Evolutionary conservation across 176 grass and related monocot genomes (phyloP).

Genomic region (Avena insularis): DNA sequence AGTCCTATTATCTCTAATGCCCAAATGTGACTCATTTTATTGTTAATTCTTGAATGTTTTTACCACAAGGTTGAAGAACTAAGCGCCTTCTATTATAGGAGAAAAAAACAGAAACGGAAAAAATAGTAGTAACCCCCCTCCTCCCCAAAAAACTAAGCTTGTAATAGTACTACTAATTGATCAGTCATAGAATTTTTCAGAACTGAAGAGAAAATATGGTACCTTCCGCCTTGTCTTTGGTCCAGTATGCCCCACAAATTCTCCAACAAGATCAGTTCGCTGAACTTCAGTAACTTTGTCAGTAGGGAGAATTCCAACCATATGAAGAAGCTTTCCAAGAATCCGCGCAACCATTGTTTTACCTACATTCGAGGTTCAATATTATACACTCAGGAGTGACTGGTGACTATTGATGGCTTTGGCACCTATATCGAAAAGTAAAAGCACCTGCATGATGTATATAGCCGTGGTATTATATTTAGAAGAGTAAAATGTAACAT

Average conservation of each 20-base stretch:
- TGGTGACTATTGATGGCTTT: neutral
- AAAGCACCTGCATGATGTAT: conserved; percentile 22
- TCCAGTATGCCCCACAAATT: conserved; percentile 98
- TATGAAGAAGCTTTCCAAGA: conserved; percentile 90
- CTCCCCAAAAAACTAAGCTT: neutral
- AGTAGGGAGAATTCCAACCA: conserved; percentile 86
- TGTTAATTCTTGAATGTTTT: conserved; percentile 13
- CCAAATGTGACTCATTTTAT: neutral
- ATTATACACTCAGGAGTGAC: conserved; percentile 16
- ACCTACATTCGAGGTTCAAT: conserved; percentile 65
- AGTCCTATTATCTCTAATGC: neutral
- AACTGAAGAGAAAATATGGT: conserved; percentile 33
- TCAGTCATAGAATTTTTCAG: too few species aligned
- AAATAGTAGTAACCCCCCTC: neutral
- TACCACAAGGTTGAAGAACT: neutral
- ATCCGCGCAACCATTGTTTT: conserved; percentile 99
- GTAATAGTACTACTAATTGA: neutral
- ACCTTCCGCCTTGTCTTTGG: conserved; percentile 97
- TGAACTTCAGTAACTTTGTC: conserved; percentile 96
- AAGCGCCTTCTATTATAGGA: neutral
- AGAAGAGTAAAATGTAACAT: conserved; percentile 8
- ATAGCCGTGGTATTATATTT: neutral
- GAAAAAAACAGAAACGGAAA: neutral
- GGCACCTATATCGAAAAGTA: conserved; percentile 9
- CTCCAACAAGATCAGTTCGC: conserved; percentile 96